Conservation (phyloP, 2,329 filamentous ascomycete genomes). For the Penicillium sp. region DNA sequence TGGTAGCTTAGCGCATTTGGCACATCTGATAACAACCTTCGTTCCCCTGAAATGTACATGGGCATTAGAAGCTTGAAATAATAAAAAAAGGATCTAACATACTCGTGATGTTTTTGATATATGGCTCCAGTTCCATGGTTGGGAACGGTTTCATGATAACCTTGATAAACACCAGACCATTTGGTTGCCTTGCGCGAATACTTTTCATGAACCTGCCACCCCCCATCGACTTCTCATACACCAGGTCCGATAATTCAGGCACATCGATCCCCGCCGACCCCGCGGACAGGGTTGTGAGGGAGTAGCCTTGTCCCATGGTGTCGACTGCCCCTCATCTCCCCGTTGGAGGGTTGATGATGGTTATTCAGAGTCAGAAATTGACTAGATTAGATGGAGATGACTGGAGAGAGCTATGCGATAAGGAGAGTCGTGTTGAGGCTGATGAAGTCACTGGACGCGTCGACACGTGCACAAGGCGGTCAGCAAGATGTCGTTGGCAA, state of each 20-base stretch:
- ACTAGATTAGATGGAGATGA: background rate
- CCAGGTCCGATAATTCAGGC: slow-evolving; percentile 83
- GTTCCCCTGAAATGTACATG: slow-evolving; percentile 60
- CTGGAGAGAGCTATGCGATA: slow-evolving; percentile 1
- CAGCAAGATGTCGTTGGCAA: slow-evolving; percentile 7
- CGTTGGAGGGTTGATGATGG: background rate
- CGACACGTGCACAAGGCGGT: slow-evolving; percentile 26
- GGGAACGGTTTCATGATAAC: slow-evolving; percentile 90
- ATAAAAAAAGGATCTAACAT: slow-evolving; percentile 34
- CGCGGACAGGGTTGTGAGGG: slow-evolving; percentile 83
- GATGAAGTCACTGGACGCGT: slow-evolving; percentile 23
- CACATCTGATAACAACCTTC: slow-evolving; percentile 73
- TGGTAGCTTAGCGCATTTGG: slow-evolving; percentile 91
- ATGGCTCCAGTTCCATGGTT: slow-evolving; percentile 73
- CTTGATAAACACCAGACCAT: slow-evolving; percentile 91
- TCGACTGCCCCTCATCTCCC: slow-evolving; percentile 32
- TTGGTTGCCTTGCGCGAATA: slow-evolving; percentile 82
- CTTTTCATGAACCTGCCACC: slow-evolving; percentile 96
- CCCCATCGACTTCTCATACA: slow-evolving; percentile 89
- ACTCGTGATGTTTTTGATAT: slow-evolving; percentile 75
- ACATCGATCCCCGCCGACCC: slow-evolving; percentile 92
- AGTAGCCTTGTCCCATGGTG: slow-evolving; percentile 94
- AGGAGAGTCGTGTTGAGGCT: slow-evolving; percentile 8
- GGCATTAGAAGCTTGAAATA: slow-evolving; percentile 1
- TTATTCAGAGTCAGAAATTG: background rate